A percentile compares a stretch with the other conserved stretches of the same genome.
Conservation (phyloP, 1,284 basidiomycete species). For the Exsudoporus floridanus region DNA sequence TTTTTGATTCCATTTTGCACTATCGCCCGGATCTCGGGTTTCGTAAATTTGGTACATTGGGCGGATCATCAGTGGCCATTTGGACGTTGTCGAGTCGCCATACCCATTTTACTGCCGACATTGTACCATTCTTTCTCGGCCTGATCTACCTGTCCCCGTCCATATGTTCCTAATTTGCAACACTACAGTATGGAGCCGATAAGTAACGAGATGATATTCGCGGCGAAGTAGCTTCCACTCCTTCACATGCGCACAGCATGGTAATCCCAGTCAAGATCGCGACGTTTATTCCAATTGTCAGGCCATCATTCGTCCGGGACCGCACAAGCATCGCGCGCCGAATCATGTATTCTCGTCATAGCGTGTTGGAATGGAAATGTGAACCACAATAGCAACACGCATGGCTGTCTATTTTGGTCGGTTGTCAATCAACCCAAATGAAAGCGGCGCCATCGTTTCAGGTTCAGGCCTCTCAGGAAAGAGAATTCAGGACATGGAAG, state of each 20-base stretch:
- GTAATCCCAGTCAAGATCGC: neutral
- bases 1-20: slow-evolving; percentile 10
- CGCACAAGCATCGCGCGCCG: neutral
- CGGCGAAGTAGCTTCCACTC: slow-evolving; percentile 1
- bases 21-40: neutral
- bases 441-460: neutral
- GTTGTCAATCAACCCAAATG: neutral
- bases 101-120: neutral
- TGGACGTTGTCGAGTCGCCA: neutral
- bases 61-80: slow-evolving; percentile 15
- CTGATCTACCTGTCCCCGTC: slow-evolving; percentile 3
- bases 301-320: slow-evolving; percentile 4
- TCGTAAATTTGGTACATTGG: neutral
- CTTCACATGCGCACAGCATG: slow-evolving; percentile 14
- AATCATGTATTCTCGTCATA: neutral
- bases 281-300: neutral
- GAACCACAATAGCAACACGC: neutral
- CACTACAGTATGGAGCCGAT: neutral
- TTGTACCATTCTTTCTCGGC: neutral
- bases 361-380: neutral
- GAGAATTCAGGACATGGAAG: too few species aligned
- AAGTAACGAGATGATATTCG: neutral
- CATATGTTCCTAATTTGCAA: too few species aligned
- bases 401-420: neutral
- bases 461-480: neutral